A percentile compares a stretch with the other conserved stretches of the same genome.
phyloP scores from a whole-genome alignment of 1,139 yeast genomes.

The Blastobotrys indianensis region DNA sequence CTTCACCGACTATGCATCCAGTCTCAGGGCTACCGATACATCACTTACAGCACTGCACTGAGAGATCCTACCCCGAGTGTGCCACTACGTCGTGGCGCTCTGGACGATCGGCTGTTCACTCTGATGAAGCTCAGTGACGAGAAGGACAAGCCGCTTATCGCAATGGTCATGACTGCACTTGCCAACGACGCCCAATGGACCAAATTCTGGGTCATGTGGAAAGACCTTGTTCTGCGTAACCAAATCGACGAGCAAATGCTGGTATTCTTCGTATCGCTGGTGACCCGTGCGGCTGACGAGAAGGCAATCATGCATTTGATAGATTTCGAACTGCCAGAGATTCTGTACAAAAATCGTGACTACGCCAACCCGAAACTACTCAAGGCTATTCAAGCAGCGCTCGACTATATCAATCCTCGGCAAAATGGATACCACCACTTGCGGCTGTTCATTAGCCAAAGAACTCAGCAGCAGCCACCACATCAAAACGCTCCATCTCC shows the following conservation, averaged over 20 bases:
- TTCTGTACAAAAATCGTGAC: conserved; percentile 10
- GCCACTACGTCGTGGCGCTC: conserved; percentile 14
- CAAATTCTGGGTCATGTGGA: conserved; percentile 34
- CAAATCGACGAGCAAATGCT: conserved; percentile 22
- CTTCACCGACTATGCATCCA: conserved; percentile 28
- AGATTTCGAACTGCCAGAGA: conserved; percentile 24
- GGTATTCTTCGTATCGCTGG: conserved; percentile 28
- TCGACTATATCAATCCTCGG: conserved; percentile 24
- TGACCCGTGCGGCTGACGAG: conserved; percentile 28
- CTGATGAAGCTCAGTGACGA: conserved; percentile 19
- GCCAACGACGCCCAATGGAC: conserved; percentile 38
- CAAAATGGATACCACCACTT: conserved; percentile 20
- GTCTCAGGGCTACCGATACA: conserved; percentile 14
- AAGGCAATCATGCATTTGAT: conserved; percentile 24
- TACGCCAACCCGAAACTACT: conserved; percentile 18
- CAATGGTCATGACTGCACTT: conserved; percentile 34
- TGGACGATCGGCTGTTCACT: conserved; percentile 23
- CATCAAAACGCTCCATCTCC: no score
- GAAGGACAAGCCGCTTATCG: conserved; percentile 23
- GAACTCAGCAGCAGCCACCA: no score
- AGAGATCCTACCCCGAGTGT: conserved; percentile 22
- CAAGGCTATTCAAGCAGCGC: conserved; percentile 17
- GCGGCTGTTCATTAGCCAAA: conserved; percentile 15
- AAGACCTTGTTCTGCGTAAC: conserved; percentile 18
- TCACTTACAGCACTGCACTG: conserved; percentile 23